Conservation (phyloP, 257 asterid species). For the Solanum paucissectum region DNA sequence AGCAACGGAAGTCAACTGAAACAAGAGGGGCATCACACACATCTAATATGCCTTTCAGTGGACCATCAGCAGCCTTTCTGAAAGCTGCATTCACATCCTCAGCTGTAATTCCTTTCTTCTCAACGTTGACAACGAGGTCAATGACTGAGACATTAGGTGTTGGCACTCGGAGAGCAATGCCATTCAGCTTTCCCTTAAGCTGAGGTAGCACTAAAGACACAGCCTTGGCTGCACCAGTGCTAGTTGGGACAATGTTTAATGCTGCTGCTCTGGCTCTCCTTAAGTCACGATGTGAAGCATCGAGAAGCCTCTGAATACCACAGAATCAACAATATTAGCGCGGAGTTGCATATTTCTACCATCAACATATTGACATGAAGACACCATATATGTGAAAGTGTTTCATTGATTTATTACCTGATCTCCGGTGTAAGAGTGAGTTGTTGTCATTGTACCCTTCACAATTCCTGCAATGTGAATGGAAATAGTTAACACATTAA, state of each 20-base stretch:
- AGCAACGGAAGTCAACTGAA: constrained; percentile 77
- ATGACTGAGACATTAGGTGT: constrained; percentile 93
- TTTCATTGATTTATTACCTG: constrained; percentile 33
- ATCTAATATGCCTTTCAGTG: constrained; percentile 53
- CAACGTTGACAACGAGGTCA: constrained; percentile 77
- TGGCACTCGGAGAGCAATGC: constrained; percentile 90
- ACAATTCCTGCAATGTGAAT: constrained; percentile 54
- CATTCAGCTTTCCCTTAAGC: constrained; percentile 89
- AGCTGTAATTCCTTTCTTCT: constrained; percentile 66
- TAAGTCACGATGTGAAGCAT: constrained; percentile 85
- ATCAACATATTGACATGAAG: not conserved
- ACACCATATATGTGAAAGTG: not conserved
- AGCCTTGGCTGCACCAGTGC: constrained; percentile 97
- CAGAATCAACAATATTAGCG: not conserved
- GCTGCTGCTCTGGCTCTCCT: constrained; percentile 95
- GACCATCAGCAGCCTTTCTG: constrained; percentile 82
- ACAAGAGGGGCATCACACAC: constrained; percentile 80
- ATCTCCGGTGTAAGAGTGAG: constrained; percentile 97
- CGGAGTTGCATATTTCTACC: not conserved
- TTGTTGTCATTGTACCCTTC: constrained; percentile 96
- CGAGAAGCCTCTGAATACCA: constrained; percentile 63
- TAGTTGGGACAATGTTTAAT: constrained; percentile 82
- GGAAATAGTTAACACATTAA: not conserved
- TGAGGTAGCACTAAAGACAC: constrained; percentile 87
- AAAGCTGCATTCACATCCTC: constrained; percentile 84